Percentiles rank a stretch among this genome's conserved stretches.
These are phyloP conservation scores for Cyberlindnera galapagoensis DNA, from an alignment of 805 yeast species.

Conservation along the genomic window DNA sequence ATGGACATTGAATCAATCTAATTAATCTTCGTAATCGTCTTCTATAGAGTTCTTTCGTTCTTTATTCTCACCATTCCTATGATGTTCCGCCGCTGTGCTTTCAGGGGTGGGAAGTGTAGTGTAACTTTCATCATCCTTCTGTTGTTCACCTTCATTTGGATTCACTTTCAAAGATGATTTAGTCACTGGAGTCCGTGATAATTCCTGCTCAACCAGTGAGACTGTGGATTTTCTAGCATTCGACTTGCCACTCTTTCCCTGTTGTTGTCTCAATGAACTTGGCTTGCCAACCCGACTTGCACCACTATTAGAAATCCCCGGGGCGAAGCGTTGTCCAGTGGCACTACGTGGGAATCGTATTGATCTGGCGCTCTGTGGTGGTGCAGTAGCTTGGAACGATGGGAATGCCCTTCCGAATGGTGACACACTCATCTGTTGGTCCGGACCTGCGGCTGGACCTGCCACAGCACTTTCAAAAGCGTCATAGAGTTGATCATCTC, in stretches of 20 bases:
- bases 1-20: too few relatives aligned
- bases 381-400: conserved; percentile 24
- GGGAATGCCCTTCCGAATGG: conserved; percentile 24
- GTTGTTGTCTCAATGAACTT: conserved; percentile 6
- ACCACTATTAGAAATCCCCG: neutral
- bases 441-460: conserved; percentile 1
- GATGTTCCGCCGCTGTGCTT: conserved; percentile 17
- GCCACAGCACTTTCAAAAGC: conserved; percentile 4
- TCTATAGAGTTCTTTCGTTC: too few relatives aligned
- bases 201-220: too few relatives aligned
- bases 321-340: conserved; percentile 2
- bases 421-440: conserved; percentile 10
- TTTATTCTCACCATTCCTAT: too few relatives aligned
- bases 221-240: too few relatives aligned
- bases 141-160: neutral
- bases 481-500: conserved; percentile 12
- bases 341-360: conserved; percentile 9
- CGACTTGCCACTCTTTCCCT: neutral
- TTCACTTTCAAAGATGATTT: neutral
- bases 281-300: conserved; percentile 5
- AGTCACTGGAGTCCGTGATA: too few relatives aligned
- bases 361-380: conserved; percentile 16
- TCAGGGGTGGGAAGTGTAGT: conserved; percentile 24
- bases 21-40: too few relatives aligned
- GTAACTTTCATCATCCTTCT: conserved; percentile 2